Base-by-base conservation (phyloP, 345 rosid species). In the Lumnitzera littorea region DNA sequence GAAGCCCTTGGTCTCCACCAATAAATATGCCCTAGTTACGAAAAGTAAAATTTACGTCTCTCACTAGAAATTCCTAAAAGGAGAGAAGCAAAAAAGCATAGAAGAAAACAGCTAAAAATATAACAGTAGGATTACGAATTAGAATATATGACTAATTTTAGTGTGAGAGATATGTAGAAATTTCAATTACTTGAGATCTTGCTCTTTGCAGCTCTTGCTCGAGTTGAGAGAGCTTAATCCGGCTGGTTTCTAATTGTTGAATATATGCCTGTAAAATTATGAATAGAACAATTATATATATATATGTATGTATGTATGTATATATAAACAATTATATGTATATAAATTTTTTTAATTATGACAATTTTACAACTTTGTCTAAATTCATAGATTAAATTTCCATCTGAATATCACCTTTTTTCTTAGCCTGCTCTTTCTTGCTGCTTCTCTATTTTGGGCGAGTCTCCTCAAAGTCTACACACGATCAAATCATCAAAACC, bases 151-250 rank as follows among this genome's bases (percentile, higher is more conserved):
- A 36, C 9, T 5, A 5, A 36, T 36, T 36, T 36, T 36, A 36
- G 9, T 3, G 7, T 29, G 24, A 29, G 53, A 52, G 24, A 49
- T 24, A 12, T 23, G 25, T 52, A 7, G 24, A 58, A 17, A 13
- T 13, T 54, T 7, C 23, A 55, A 74, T 84, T 62, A 88, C 99
- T 72, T 88, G 97, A 67, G 87, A 36, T 80, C 96, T 79, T 12
- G 95, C 92, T 58, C 97, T 79, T 72, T 90, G 97, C 20, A 94
- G 81, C 66, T 94, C 99, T 74, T 88, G 97, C 66, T 94, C 99
- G 50, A 94, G 72, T 72, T 94, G 97, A 60, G 91, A 79, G 46
- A 94, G 92, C 72, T 80, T 94, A 56, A 94, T 90, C 78, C 97
- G 79, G 67, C 97, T 90, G 58, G 99, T 76, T 75, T 94, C 99